Evolutionary conservation across 371 early-diverging fungal species (phyloP).

Genomic region (Rhizopus delemar): DNA sequence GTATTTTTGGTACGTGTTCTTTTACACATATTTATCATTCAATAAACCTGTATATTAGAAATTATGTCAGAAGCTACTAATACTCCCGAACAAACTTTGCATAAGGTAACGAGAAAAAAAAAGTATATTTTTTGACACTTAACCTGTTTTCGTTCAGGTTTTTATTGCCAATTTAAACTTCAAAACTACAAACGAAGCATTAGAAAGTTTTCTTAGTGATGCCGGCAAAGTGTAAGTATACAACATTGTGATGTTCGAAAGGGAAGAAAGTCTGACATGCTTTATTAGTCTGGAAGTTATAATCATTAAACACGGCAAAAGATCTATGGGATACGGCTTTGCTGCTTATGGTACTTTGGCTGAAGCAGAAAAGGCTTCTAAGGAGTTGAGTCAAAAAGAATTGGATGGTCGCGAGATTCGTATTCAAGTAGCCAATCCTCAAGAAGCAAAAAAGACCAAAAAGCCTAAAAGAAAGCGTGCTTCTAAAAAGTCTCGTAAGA

Average conservation of each 20-base stretch:
- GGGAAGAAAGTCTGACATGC: background rate
- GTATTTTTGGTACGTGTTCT: no score
- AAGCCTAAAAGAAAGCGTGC: background rate
- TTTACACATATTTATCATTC: no score
- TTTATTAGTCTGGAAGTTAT: constrained; percentile 11
- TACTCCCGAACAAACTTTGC: constrained; percentile 5
- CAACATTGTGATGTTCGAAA: background rate
- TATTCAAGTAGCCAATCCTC: constrained; percentile 85
- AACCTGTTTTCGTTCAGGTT: constrained; percentile 49
- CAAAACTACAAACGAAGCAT: constrained; percentile 74
- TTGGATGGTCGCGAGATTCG: constrained; percentile 83
- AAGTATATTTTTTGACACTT: background rate
- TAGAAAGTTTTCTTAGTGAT: constrained; percentile 72
- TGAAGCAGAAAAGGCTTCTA: constrained; percentile 77
- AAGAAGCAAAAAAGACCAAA: constrained; percentile 3
- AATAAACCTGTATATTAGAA: no score
- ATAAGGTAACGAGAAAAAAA: background rate
- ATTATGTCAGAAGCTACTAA: background rate
- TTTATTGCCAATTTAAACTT: constrained; percentile 96
- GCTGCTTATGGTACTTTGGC: constrained; percentile 76
- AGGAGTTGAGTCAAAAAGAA: constrained; percentile 68
- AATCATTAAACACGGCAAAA: constrained; percentile 10
- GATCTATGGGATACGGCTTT: constrained; percentile 80
- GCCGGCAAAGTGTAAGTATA: constrained; percentile 76
- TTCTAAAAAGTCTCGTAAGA: constrained; percentile 10